phyloP scores from a whole-genome alignment of 305 asterid genomes.

The Fraxinus greggii region DNA sequence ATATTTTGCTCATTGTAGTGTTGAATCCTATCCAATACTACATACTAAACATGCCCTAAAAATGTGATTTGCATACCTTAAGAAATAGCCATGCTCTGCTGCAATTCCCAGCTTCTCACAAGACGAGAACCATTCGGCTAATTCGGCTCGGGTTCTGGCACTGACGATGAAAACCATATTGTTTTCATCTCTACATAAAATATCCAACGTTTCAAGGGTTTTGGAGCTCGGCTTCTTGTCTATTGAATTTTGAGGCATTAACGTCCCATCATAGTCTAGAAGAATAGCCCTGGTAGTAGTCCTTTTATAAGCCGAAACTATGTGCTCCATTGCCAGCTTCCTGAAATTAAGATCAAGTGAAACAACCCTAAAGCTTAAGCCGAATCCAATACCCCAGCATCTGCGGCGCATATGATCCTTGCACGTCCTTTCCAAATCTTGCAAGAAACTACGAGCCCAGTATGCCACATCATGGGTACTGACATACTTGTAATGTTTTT shows the following conservation, averaged over 20 bases:
- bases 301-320: constrained; percentile 53
- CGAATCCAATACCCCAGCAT: constrained; percentile 62
- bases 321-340: constrained; percentile 49
- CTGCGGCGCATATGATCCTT: constrained; percentile 49
- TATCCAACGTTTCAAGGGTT: constrained; percentile 38
- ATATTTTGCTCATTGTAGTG: not conserved
- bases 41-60: not conserved
- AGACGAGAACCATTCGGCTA: constrained; percentile 47
- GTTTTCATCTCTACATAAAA: constrained; percentile 44
- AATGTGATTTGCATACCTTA: constrained; percentile 31
- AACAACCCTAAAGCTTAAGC: constrained; percentile 52
- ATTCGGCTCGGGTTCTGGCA: constrained; percentile 40
- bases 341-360: constrained; percentile 52
- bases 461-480: constrained; percentile 56
- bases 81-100: constrained; percentile 53
- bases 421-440: constrained; percentile 52
- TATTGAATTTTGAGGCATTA: constrained; percentile 49
- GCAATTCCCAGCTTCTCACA: constrained; percentile 49
- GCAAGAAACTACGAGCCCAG: constrained; percentile 58
- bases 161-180: constrained; percentile 44
- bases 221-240: constrained; percentile 52
- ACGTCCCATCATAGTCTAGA: constrained; percentile 52
- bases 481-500: constrained; percentile 50
- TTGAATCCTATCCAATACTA: not conserved
- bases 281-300: constrained; percentile 43